A percentile compares a stretch with the other conserved stretches of the same genome.
Conservation (phyloP, 1,284 basidiomycete species). For the Cystobasidium slooffiae region DNA sequence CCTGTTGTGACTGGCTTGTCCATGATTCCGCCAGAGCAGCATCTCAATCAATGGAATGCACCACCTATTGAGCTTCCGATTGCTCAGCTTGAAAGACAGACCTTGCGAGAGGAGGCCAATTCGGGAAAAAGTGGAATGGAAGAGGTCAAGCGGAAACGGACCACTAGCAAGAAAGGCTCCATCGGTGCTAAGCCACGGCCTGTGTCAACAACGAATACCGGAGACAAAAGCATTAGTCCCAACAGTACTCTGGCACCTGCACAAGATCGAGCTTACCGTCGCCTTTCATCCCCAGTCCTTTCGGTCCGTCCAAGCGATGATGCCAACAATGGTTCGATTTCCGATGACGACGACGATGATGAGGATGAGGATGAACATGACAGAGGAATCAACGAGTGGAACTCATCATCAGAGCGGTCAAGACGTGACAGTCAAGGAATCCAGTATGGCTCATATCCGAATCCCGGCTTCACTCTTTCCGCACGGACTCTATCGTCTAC, state of each 20-base stretch:
- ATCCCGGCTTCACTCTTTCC: not conserved
- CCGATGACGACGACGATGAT: constrained; percentile 35
- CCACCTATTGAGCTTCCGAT: not conserved
- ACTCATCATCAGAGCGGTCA: constrained; percentile 4
- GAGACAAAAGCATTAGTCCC: not conserved
- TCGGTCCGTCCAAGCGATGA: constrained; percentile 20
- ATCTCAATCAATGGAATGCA: not conserved
- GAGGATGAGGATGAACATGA: constrained; percentile 16
- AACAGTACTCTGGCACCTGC: constrained; percentile 5
- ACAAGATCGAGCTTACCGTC: constrained; percentile 8
- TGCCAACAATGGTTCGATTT: not conserved
- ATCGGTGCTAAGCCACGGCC: not conserved
- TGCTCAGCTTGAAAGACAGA: constrained; percentile 13
- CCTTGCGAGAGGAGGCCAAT: not conserved
- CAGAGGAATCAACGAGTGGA: not conserved
- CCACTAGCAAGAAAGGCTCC: not conserved
- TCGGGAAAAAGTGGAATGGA: not conserved
- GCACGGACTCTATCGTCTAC: not conserved
- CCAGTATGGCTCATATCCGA: not conserved
- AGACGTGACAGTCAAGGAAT: not conserved
- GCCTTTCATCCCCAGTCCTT: constrained; percentile 33
- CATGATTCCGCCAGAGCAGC: not conserved
- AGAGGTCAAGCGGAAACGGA: constrained; percentile 9
- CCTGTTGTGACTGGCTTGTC: no score
- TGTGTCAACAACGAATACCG: not conserved